These are phyloP conservation scores for Abortiporus biennis DNA, from an alignment of 1,284 basidiomycete species.

Conservation along the genomic window DNA sequence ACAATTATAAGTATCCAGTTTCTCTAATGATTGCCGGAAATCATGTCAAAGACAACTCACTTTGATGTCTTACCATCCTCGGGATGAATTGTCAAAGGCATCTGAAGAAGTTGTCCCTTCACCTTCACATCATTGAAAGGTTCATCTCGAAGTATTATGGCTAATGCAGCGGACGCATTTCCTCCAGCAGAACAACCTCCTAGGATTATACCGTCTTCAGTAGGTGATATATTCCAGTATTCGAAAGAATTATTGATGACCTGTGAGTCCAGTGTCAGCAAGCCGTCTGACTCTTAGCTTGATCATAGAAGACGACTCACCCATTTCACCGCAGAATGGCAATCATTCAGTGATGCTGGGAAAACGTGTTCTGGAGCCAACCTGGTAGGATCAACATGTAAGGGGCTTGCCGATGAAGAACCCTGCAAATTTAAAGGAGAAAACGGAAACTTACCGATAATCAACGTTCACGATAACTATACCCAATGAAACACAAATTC, in stretches of 20 bases:
- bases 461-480: slow-evolving; percentile 16
- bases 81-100: slow-evolving; percentile 9
- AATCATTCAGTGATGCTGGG: slow-evolving; percentile 8
- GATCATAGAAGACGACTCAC: slow-evolving; percentile 1
- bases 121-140: slow-evolving; percentile 7
- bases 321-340: slow-evolving; percentile 10
- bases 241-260: too few species aligned
- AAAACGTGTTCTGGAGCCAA: slow-evolving; percentile 9
- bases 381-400: background rate
- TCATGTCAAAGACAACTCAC: background rate
- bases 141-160: slow-evolving; percentile 12
- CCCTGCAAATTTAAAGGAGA: background rate
- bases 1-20: background rate
- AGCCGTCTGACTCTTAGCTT: too few species aligned
- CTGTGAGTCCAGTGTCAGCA: too few species aligned
- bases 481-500: slow-evolving; percentile 11
- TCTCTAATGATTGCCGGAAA: background rate
- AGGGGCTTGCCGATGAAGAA: too few species aligned
- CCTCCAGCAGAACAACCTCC: slow-evolving; percentile 13
- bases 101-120: slow-evolving; percentile 11
- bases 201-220: slow-evolving; percentile 13
- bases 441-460: slow-evolving; percentile 9
- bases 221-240: too few species aligned
- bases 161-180: slow-evolving; percentile 11
- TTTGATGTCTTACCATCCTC: too few species aligned